These are phyloP conservation scores for Rhododendron vialii DNA, from an alignment of 148 eudicot genomes.

Conservation along the genomic window DNA sequence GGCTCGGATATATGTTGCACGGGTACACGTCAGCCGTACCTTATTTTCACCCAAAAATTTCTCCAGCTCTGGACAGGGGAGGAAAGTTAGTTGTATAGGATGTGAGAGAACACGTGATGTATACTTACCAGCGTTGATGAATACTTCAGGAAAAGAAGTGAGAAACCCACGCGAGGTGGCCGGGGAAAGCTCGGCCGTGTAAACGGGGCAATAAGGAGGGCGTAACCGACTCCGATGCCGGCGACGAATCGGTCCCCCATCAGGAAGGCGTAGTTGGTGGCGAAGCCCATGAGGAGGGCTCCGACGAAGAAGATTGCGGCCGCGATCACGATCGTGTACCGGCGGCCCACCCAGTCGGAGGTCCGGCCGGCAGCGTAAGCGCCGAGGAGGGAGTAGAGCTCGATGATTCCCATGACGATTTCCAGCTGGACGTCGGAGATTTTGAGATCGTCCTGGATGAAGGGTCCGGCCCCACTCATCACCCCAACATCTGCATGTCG, in stretches of 20 bases:
- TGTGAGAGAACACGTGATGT: too few relatives aligned
- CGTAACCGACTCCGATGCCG: constrained; percentile 45
- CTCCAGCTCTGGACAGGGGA: too few relatives aligned
- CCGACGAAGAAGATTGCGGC: constrained; percentile 38
- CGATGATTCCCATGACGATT: constrained; percentile 34
- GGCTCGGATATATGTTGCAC: too few relatives aligned
- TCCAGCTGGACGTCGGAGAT: constrained; percentile 30
- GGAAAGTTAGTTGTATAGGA: too few relatives aligned
- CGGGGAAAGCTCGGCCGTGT: too few relatives aligned
- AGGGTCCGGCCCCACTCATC: constrained; percentile 37
- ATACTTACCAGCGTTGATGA: constrained; percentile 57
- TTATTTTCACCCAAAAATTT: too few relatives aligned
- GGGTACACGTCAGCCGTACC: too few relatives aligned
- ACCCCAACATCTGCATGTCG: constrained; percentile 33
- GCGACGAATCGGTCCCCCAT: constrained; percentile 48
- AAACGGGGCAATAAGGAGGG: too few relatives aligned
- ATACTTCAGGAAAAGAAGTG: constrained; percentile 70
- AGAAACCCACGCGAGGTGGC: too few relatives aligned
- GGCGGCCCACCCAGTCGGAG: constrained; percentile 49
- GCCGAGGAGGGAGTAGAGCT: constrained; percentile 40
- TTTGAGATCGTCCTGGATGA: constrained; percentile 26
- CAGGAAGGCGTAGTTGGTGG: constrained; percentile 39
- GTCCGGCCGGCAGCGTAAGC: constrained; percentile 45
- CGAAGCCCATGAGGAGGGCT: constrained; percentile 38
- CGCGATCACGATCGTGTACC: constrained; percentile 43